These are phyloP conservation scores for Termitomyces sp. DNA, from an alignment of 768 basidiomycete species.

Conservation along the genomic window DNA sequence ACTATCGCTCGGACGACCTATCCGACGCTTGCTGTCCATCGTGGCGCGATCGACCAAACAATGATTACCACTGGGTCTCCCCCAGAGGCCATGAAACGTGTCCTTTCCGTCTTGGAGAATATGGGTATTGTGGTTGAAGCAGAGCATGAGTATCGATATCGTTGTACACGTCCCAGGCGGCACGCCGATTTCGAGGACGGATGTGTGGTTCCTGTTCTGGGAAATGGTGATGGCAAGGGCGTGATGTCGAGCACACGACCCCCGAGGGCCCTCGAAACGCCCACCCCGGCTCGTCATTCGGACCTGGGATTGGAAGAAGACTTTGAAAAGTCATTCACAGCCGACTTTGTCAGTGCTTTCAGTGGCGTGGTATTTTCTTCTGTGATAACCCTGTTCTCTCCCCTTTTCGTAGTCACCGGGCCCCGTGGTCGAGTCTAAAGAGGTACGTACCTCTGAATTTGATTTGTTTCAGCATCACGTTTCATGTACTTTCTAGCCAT, in stretches of 20 bases:
- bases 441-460: not conserved
- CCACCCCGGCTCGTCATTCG: not conserved
- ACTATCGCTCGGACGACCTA: not conserved
- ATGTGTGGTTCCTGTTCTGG: not conserved
- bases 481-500: not conserved
- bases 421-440: not conserved
- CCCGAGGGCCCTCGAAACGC: not conserved
- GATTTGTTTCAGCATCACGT: not conserved
- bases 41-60: slow-evolving; percentile 84
- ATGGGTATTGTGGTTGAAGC: slow-evolving; percentile 81
- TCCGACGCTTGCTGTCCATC: slow-evolving; percentile 40
- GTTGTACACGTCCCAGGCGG: slow-evolving; percentile 55
- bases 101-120: slow-evolving; percentile 58
- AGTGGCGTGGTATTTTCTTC: too few relatives aligned
- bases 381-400: not conserved
- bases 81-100: slow-evolving; percentile 67
- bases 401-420: not conserved
- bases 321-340: not conserved
- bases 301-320: slow-evolving; percentile 28
- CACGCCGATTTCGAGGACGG: not conserved
- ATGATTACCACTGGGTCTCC: slow-evolving; percentile 77
- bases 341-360: not conserved
- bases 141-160: slow-evolving; percentile 79
- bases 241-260: not conserved
- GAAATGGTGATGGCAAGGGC: not conserved